Evolutionary conservation across 2,329 filamentous ascomycete species (phyloP).

Genomic region (Paraphoma sp.): DNA sequence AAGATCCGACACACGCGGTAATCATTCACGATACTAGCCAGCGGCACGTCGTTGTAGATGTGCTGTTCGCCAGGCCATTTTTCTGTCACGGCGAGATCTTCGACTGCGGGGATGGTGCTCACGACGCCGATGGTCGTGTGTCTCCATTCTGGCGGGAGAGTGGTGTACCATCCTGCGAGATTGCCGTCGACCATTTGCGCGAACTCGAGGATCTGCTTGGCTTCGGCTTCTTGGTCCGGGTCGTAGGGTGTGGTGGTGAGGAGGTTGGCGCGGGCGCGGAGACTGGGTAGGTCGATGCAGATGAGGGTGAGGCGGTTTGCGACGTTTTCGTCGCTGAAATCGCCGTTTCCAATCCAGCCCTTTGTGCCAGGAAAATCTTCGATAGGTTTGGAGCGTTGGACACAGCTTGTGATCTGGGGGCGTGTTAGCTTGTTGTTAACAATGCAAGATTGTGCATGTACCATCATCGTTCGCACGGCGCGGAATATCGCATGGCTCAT

Average conservation of each 20-base stretch:
- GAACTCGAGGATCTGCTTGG: constrained; percentile 40
- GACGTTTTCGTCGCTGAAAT: constrained; percentile 45
- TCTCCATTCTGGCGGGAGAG: constrained; percentile 44
- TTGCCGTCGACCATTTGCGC: constrained; percentile 46
- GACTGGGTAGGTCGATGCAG: constrained; percentile 48
- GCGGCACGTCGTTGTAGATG: constrained; percentile 47
- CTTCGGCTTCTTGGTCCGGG: constrained; percentile 30
- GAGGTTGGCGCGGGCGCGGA: constrained; percentile 42
- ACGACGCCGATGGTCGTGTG: constrained; percentile 40
- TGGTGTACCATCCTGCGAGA: constrained; percentile 46
- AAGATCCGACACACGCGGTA: constrained; percentile 51
- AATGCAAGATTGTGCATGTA: constrained; percentile 17
- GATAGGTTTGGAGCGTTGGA: constrained; percentile 48
- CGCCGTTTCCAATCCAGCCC: constrained; percentile 43
- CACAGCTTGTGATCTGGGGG: constrained; percentile 46
- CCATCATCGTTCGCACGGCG: constrained; percentile 51
- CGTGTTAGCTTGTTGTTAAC: constrained; percentile 3
- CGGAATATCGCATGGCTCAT: constrained; percentile 49
- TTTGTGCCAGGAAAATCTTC: constrained; percentile 45
- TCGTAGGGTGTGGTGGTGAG: constrained; percentile 35
- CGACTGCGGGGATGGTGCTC: constrained; percentile 24
- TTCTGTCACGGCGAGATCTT: constrained; percentile 36
- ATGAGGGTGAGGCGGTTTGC: constrained; percentile 50
- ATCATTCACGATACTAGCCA: constrained; percentile 50
- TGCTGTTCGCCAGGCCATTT: constrained; percentile 50